Percentiles rank a stretch among this genome's conserved stretches.
phyloP scores from a whole-genome alignment of 176 grass and related monocot genomes.

The Phoenix dactylifera region DNA sequence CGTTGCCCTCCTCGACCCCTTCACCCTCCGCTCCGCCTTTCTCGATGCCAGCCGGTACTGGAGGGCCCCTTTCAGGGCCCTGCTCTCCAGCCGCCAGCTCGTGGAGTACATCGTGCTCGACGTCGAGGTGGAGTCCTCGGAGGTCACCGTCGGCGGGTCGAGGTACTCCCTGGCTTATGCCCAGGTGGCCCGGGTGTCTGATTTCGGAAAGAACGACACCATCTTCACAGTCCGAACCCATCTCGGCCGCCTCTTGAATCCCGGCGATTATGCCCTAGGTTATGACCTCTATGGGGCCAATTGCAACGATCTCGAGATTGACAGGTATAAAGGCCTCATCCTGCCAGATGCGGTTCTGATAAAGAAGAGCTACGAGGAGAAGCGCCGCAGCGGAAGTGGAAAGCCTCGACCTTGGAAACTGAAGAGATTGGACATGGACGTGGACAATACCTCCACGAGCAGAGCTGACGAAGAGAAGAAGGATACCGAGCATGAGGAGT shows the following conservation, averaged over 20 bases:
- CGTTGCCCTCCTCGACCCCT: slow-evolving; percentile 59
- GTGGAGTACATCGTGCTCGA: slow-evolving; percentile 86
- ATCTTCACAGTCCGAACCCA: slow-evolving; percentile 67
- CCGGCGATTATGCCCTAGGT: slow-evolving; percentile 77
- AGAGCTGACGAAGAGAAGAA: slow-evolving; percentile 67
- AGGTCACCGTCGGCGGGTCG: slow-evolving; percentile 45
- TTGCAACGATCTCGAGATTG: slow-evolving; percentile 42
- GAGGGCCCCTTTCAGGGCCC: slow-evolving; percentile 59
- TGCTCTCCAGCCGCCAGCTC: slow-evolving; percentile 66
- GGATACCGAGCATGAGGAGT: slow-evolving; percentile 48
- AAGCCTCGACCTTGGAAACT: slow-evolving; percentile 44
- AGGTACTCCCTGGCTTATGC: slow-evolving; percentile 41
- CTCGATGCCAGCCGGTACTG: slow-evolving; percentile 67
- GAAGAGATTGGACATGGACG: slow-evolving; percentile 10
- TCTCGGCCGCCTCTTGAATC: slow-evolving; percentile 62
- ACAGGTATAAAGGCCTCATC: slow-evolving; percentile 38
- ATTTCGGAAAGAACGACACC: slow-evolving; percentile 74
- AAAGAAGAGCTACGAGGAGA: slow-evolving; percentile 94
- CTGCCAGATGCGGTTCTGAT: slow-evolving; percentile 73
- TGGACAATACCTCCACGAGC: slow-evolving; percentile 26
- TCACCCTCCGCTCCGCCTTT: slow-evolving; percentile 59
- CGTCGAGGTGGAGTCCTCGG: slow-evolving; percentile 35
- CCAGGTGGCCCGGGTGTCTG: slow-evolving; percentile 52
- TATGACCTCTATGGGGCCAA: slow-evolving; percentile 79
- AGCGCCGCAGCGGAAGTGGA: slow-evolving; percentile 27